Evolutionary conservation across 306 rosid genomes (phyloP).

Genomic region (Gillenia trifoliata): DNA sequence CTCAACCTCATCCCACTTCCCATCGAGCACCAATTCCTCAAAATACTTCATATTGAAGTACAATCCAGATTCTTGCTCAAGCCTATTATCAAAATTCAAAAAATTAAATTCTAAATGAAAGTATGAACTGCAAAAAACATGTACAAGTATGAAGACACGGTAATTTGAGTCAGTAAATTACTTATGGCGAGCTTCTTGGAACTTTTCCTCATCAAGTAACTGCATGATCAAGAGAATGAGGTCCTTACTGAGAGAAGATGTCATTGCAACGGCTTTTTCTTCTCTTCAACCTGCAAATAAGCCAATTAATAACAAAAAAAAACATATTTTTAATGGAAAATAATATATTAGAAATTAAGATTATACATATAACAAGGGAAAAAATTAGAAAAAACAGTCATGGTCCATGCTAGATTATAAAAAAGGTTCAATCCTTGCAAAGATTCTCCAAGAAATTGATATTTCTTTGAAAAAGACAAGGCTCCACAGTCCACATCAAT

Average conservation of each 20-base stretch:
- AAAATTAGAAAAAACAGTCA: neutral
- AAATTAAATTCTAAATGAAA: neutral
- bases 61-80: constrained; percentile 90
- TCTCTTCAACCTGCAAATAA: constrained; percentile 16
- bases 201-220: constrained; percentile 89
- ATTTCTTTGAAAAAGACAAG: neutral
- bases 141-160: neutral
- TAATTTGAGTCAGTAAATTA: constrained; percentile 27
- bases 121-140: neutral
- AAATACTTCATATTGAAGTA: constrained; percentile 78
- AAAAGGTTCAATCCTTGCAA: neutral
- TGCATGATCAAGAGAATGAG: constrained; percentile 87
- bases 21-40: constrained; percentile 75
- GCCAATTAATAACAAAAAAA: neutral
- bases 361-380: neutral
- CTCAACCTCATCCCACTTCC: constrained; percentile 89
- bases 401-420: neutral
- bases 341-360: neutral
- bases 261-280: constrained; percentile 17
- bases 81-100: constrained; percentile 30
- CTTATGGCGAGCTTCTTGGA: constrained; percentile 83
- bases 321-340: neutral
- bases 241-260: constrained; percentile 75
- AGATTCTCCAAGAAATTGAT: neutral
- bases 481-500: neutral